Base-by-base conservation (phyloP, 2,329 filamentous ascomycete genomes). In the Colletotrichum eremochloae region DNA sequence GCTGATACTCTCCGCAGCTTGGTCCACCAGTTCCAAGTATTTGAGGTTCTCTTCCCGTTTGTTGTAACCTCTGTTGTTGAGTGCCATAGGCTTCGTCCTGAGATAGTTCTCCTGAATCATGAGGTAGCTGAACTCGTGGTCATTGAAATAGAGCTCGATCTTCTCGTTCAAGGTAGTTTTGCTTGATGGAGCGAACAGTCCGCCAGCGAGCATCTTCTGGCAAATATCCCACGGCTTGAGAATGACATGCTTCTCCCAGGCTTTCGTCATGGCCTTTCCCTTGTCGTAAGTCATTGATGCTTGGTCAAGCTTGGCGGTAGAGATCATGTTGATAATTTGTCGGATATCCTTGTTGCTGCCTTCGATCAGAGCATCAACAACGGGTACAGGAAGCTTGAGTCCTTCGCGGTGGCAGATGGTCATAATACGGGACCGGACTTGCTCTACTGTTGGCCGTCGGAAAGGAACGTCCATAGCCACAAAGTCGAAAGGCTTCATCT, bases 81-180 rank as follows among this genome's bases (percentile, higher is more conserved):
- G 84, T 5, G 82, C 86, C 73, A 91, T 87, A 3, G 96, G 96
- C 73, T 91, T 94, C 2, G 94, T 95, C 74, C 91, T 92, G 15
- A 99, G 87, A 77, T 99, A 99, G 79, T 99, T 99, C 81, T 99
- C 97, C 80, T 99, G 96, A 58, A 99, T 91, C 96, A 99, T 98
- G 65, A 99, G 86, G 79, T 92, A 96, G 78, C 95, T 98, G 83
- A 98, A 97, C 78, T 99, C 96, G 79, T 99, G 96, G 78, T 99
- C 96, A 81, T 99, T 98, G 86, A 99, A 99, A 82, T 99, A 99
- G 1, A 99, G 90, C 82, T 99, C 96, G 74, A 97, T 96, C 86
- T 99, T 99, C 81, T 99, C 96, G 80, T 98, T 98, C 46, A 99
- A 85, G 0, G 94, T 97, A 3, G 94, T 86, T 76, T 94, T 97